phyloP scores from a whole-genome alignment of 2,329 filamentous ascomycete genomes.

The Endoconidiophora laricicola region DNA sequence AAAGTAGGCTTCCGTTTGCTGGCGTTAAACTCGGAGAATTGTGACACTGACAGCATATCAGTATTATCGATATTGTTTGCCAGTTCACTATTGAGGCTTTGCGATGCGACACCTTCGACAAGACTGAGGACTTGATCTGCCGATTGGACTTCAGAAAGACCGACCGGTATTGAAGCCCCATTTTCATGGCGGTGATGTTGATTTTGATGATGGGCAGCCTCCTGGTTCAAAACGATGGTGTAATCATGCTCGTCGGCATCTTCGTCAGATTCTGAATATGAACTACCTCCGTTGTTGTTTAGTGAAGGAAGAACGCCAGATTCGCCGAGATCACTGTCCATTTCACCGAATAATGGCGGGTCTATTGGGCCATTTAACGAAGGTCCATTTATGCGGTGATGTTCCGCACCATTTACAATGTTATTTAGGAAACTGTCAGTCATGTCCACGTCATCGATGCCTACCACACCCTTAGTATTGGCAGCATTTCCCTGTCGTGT shows the following conservation, averaged over 20 bases:
- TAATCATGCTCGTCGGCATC: conserved; percentile 18
- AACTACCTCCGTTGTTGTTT: conserved; percentile 26
- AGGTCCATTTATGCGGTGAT: background rate
- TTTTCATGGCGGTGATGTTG: background rate
- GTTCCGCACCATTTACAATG: background rate
- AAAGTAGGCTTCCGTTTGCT: conserved; percentile 39
- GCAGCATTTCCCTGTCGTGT: background rate
- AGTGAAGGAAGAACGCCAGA: conserved; percentile 8
- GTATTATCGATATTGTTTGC: background rate
- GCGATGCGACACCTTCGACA: conserved; percentile 35
- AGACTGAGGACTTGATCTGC: conserved; percentile 34
- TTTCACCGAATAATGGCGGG: background rate
- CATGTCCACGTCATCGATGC: conserved; percentile 11
- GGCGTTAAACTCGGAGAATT: conserved; percentile 23
- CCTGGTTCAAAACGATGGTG: conserved; percentile 15
- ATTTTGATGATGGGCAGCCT: conserved; percentile 13
- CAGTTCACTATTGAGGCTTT: conserved; percentile 28
- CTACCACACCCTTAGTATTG: too few relatives aligned
- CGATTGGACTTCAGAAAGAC: conserved; percentile 21
- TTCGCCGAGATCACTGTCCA: background rate
- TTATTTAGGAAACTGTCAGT: conserved; percentile 9
- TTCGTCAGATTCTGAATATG: conserved; percentile 20
- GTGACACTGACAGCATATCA: background rate
- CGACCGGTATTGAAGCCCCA: background rate
- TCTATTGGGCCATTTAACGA: too few relatives aligned